Evolutionary conservation across 108 stramenopile genomes (phyloP).

Genomic region (Fragilaria crotonensis): DNA sequence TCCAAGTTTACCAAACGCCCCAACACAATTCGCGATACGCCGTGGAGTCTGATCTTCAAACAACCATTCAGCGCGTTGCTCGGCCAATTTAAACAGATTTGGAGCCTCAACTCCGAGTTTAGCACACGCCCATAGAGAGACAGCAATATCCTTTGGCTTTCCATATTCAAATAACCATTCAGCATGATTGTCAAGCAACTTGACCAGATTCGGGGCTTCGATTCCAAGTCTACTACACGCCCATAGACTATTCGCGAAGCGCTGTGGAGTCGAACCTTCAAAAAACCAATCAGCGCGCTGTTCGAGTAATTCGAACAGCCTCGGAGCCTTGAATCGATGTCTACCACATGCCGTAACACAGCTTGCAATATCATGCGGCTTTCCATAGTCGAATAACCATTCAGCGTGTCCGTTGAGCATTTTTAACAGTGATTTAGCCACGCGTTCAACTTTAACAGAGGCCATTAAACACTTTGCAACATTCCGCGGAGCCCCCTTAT

Average conservation of each 20-base stretch:
- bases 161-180: slow-evolving; percentile 6
- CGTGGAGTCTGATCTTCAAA: slow-evolving; percentile 15
- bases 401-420: slow-evolving; percentile 5
- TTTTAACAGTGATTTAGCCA: background rate
- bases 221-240: too few relatives aligned
- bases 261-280: background rate
- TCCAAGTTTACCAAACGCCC: slow-evolving; percentile 12
- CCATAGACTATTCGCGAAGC: too few relatives aligned
- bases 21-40: slow-evolving; percentile 9
- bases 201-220: too few relatives aligned
- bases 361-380: too few relatives aligned
- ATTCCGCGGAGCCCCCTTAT: too few relatives aligned
- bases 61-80: slow-evolving; percentile 4
- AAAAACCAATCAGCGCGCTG: background rate
- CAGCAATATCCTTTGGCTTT: slow-evolving; percentile 11
- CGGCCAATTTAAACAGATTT: slow-evolving; percentile 7
- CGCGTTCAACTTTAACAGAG: too few relatives aligned
- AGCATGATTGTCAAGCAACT: slow-evolving; percentile 5
- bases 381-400: too few relatives aligned
- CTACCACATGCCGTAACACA: too few relatives aligned
- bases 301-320: too few relatives aligned
- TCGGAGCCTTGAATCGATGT: too few relatives aligned
- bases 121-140: slow-evolving; percentile 17
- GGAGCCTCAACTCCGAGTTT: slow-evolving; percentile 10
- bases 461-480: too few relatives aligned